phyloP scores from a whole-genome alignment of 495 filamentous ascomycete species.

The Chaetomium fimeti region DNA sequence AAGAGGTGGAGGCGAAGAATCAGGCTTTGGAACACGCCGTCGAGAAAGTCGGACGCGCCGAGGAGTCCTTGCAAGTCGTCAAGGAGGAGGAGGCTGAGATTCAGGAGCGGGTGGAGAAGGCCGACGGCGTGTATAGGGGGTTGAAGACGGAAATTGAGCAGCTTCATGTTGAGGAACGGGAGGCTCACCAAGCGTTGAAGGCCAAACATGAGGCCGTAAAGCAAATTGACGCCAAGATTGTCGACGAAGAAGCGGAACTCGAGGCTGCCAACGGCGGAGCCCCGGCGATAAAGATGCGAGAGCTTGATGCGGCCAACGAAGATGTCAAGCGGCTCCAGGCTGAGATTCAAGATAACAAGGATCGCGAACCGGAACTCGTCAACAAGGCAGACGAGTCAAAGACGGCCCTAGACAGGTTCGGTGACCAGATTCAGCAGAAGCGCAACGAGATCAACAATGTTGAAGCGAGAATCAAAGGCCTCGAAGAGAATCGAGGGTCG shows the following conservation, averaged over 20 bases:
- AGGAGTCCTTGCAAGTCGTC: constrained; percentile 27
- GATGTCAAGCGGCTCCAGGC: constrained; percentile 46
- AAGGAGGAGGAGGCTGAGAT: constrained; percentile 42
- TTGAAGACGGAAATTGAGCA: constrained; percentile 32
- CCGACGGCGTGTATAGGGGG: constrained; percentile 38
- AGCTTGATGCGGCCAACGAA: constrained; percentile 51
- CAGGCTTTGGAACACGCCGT: constrained; percentile 32
- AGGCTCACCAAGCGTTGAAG: constrained; percentile 44
- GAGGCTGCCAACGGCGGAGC: constrained; percentile 56
- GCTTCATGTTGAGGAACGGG: constrained; percentile 48
- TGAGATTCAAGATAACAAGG: constrained; percentile 39
- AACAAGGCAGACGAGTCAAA: constrained; percentile 37
- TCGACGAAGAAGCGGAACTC: constrained; percentile 44
- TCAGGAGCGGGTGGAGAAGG: constrained; percentile 38
- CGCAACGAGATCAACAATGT: constrained; percentile 51
- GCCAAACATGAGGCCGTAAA: constrained; percentile 38
- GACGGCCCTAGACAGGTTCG: constrained; percentile 44
- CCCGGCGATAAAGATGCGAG: constrained; percentile 38
- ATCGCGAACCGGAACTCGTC: constrained; percentile 34
- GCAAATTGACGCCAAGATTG: constrained; percentile 41
- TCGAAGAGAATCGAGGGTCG: constrained; percentile 36
- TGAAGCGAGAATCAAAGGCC: constrained; percentile 37
- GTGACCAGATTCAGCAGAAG: constrained; percentile 42
- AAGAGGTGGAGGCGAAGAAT: constrained; percentile 31
- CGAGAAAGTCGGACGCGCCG: constrained; percentile 32